Evolutionary conservation across 2,329 filamentous ascomycete genomes (phyloP).

Genomic region (Cyanodermella asteris): DNA sequence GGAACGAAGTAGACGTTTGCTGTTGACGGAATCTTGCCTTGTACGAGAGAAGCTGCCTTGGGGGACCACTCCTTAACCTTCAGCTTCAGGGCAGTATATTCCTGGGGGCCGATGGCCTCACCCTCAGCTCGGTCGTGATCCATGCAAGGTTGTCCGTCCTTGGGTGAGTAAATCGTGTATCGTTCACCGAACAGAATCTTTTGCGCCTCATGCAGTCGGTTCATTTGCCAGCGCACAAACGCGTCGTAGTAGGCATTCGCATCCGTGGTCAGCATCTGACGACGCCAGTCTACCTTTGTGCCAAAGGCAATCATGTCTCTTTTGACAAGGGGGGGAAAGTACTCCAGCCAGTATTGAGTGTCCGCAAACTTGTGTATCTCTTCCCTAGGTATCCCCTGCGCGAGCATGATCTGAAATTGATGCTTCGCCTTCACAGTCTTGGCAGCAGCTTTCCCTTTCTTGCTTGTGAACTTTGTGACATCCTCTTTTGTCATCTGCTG

Average conservation of each 20-base stretch:
- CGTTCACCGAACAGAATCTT: slow-evolving; percentile 89
- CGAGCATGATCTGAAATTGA: slow-evolving; percentile 85
- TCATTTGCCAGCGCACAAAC: slow-evolving; percentile 96
- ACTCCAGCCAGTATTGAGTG: slow-evolving; percentile 73
- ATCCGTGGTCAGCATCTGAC: slow-evolving; percentile 84
- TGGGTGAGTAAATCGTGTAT: slow-evolving; percentile 83
- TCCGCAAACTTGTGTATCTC: slow-evolving; percentile 91
- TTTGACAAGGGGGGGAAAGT: slow-evolving; percentile 68
- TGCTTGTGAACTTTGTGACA: slow-evolving; percentile 73
- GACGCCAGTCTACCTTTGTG: slow-evolving; percentile 75
- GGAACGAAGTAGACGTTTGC: slow-evolving; percentile 76
- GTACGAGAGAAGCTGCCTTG: slow-evolving; percentile 46
- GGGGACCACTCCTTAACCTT: slow-evolving; percentile 78
- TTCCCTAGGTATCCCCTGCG: slow-evolving; percentile 64
- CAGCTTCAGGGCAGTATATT: slow-evolving; percentile 84
- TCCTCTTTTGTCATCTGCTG: slow-evolving; percentile 51
- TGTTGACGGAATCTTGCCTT: slow-evolving; percentile 55
- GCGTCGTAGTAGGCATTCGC: slow-evolving; percentile 93
- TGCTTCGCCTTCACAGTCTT: slow-evolving; percentile 91
- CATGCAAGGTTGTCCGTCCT: slow-evolving; percentile 72
- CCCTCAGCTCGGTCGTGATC: slow-evolving; percentile 67
- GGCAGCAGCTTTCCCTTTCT: slow-evolving; percentile 75
- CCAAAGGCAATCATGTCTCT: slow-evolving; percentile 67
- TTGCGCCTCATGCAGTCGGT: slow-evolving; percentile 62
- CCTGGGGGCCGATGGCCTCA: slow-evolving; percentile 65